Evolutionary conservation across 768 basidiomycete genomes (phyloP), one percentile per base, ranked within the genome.

Genomic region (Mrakia gelida): DNA sequence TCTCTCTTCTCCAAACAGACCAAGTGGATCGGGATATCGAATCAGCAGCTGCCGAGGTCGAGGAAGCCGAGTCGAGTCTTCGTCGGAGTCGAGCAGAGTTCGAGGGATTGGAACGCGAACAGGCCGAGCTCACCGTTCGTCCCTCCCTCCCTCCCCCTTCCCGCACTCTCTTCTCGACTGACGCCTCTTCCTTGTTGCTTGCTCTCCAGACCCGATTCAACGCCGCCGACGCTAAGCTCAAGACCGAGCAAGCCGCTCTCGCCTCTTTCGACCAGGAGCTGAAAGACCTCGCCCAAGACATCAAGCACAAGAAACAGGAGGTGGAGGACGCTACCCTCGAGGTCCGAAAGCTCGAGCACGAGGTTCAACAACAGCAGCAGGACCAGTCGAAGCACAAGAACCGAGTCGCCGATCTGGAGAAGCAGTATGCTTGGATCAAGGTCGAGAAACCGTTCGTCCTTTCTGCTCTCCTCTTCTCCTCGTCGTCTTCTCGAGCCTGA

Each of bases 261-360:
- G 90, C 89, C 28, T 90, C 92, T 2, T 98, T 95, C 84, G 94
- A 96, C 82, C 88, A 89, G 59, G 95, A 98, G 84, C 85, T 99
- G 79, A 90, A 91, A 77, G 90, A 90, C 45, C 90, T 98, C 0
- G 93, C 95, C 43, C 87, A 87, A 8, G 90, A 89, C 56, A 91
- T 98, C 84, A 93, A 92, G 84, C 88, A 86, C 79, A 93, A 94
- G 86, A 93, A 92, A 85, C 87, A 88, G 72, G 88, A 88, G 0
- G 88, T 92, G 15, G 83, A 87, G 0, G 89, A 94, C 76, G 87
- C 88, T 0, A 92, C 94, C 5, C 84, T 94, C 18, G 84, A 86
- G 68, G 80, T 92, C 54, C 89, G 89, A 81, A 86, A 91, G 82
- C 82, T 91, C 23, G 91, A 92, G 63, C 92, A 94, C 80, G 91